Base-by-base conservation (phyloP, 192 early-diverging fungal species). In the Coemansia biformis region DNA sequence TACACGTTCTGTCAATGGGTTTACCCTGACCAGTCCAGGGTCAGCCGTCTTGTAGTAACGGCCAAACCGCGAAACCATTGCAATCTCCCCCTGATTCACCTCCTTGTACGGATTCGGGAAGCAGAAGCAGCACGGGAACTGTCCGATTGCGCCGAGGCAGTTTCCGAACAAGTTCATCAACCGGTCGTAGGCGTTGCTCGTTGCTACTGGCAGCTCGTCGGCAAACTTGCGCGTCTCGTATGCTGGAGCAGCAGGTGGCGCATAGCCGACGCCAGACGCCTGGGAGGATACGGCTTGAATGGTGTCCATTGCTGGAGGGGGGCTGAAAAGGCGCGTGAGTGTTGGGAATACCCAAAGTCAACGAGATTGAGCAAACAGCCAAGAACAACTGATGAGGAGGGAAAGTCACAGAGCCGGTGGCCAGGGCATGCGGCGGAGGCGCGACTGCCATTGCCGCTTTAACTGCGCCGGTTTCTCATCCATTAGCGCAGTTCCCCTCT, bases 11-110 rank as follows among this genome's bases (percentile, higher is more conserved):
- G 70, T 75, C 41, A 67, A 15, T 10, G 67, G 66, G 44, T 79
- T 79, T 13, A 82, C 64, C 15, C 57, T 58, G n/a, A 79, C 62
- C 0, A 83, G 46, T 0, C 81, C 81, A 1, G 81, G 79, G 39
- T 83, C 81, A 0, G 70, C 79, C 15, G 74, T 70, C 48, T 75
- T 79, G 60, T 79, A 79, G 47, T 70, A 79, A n/a, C 62, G 51
- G 1, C 77, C 77, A 38, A 69, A 79, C 15, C 67, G 67, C 18
- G 63, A 61, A 1, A 79, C 59, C 1, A 79, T 45, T 0, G 62
- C 77, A 41, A 79, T 57, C 28, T 44, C 44, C 0, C 77, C 77
- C 39, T 79, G 77, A 0, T 54, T 46, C 2, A 79, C 62, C 8
- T 57, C 31, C 17, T 55, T 70, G 51, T 49, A 79, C 4, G 77